Percentiles rank a stretch among this genome's conserved stretches.
phyloP scores from a whole-genome alignment of 768 basidiomycete genomes.

The Pulveroboletus sp. region DNA sequence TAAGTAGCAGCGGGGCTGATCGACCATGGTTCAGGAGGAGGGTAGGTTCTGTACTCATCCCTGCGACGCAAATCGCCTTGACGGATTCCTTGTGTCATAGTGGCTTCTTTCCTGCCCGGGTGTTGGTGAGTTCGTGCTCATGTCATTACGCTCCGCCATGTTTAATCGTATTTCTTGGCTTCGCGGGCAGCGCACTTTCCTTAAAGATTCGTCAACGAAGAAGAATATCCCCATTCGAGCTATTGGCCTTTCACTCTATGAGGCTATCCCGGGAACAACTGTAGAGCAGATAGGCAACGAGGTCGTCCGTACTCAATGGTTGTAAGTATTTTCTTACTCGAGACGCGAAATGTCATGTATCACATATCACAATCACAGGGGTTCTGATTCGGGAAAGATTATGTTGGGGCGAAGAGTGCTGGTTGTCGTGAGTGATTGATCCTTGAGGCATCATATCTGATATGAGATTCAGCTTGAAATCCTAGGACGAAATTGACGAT shows the following conservation, averaged over 20 bases:
- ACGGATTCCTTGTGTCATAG: conserved; percentile 37
- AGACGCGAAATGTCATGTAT: background rate
- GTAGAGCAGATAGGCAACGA: conserved; percentile 74
- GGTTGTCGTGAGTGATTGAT: conserved; percentile 61
- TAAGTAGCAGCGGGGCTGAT: background rate
- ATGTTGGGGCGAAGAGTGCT: conserved; percentile 79
- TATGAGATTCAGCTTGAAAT: background rate
- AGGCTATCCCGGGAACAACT: conserved; percentile 73
- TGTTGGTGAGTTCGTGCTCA: conserved; percentile 72
- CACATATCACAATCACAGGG: conserved; percentile 36
- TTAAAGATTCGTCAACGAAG: conserved; percentile 64
- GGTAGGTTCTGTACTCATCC: conserved; percentile 47
- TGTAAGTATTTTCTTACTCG: conserved; percentile 47
- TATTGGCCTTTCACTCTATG: conserved; percentile 94
- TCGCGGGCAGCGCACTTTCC: conserved; percentile 67
- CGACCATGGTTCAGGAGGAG: conserved; percentile 55
- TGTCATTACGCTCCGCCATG: too few species aligned
- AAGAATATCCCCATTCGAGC: conserved; percentile 90
- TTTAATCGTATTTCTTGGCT: background rate
- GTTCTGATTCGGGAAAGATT: conserved; percentile 59
- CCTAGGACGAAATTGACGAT: conserved; percentile 84
- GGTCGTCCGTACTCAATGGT: conserved; percentile 95
- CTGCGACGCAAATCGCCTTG: conserved; percentile 11
- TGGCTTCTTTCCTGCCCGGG: conserved; percentile 94
- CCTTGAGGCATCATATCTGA: conserved; percentile 12